These are phyloP conservation scores for Euphorbia pulcherrima DNA, from an alignment of 345 rosid genomes.

Conservation along the genomic window DNA sequence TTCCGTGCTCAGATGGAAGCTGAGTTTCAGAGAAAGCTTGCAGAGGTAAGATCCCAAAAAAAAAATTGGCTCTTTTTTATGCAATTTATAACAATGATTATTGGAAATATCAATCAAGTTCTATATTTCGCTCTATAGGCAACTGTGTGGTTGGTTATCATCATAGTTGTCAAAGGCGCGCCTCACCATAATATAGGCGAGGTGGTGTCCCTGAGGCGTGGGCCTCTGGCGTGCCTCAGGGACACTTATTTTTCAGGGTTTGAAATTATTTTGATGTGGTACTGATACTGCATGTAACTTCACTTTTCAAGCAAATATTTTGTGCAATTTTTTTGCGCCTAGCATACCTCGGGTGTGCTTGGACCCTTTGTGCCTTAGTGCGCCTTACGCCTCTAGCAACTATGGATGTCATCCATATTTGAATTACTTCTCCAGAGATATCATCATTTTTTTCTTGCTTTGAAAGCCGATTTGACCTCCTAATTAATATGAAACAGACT, in stretches of 20 bases:
- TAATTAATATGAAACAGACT: conserved; percentile 40
- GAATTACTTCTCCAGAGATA: neutral
- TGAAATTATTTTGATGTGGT: no score
- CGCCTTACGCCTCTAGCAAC: neutral
- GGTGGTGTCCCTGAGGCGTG: no score
- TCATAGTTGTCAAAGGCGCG: neutral
- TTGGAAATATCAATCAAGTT: neutral
- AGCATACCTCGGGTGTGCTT: no score
- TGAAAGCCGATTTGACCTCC: conserved; percentile 9
- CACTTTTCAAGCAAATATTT: no score
- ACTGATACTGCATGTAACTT: no score
- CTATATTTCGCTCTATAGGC: no score
- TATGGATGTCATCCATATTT: neutral
- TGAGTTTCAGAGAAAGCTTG: conserved; percentile 74
- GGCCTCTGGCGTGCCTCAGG: no score
- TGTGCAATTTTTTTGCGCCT: no score
- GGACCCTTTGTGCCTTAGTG: no score
- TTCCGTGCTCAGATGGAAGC: conserved; percentile 70
- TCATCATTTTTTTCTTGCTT: neutral
- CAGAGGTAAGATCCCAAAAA: conserved; percentile 45
- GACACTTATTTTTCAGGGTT: no score
- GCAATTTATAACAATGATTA: neutral
- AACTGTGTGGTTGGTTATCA: no score
- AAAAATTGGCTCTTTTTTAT: neutral
- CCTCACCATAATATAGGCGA: no score